A percentile compares a stretch with the other conserved stretches of the same genome.
Evolutionary conservation across 176 grass and related monocot genomes (phyloP).

Genomic region (Carex myosuroides): DNA sequence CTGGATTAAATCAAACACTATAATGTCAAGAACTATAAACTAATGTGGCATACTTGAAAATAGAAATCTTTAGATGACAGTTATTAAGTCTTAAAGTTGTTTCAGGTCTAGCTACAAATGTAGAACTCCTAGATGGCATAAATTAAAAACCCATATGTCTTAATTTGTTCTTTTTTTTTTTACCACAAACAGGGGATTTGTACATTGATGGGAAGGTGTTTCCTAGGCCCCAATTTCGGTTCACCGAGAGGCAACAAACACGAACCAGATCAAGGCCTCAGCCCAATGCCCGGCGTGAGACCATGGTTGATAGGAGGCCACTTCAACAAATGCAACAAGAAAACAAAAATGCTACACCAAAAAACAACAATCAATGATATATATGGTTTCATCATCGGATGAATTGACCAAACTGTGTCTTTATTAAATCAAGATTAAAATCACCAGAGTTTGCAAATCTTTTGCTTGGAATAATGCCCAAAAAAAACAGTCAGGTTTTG

Average conservation of each 20-base stretch:
- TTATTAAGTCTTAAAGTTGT: neutral
- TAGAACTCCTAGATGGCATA: neutral
- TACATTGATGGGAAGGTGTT: constrained; percentile 83
- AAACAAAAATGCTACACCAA: neutral
- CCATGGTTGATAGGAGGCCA: constrained; percentile 49
- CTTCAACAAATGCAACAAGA: neutral
- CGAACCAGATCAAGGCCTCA: constrained; percentile 58
- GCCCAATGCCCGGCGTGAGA: constrained; percentile 52
- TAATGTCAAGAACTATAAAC: neutral
- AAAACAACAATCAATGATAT: neutral
- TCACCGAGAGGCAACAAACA: constrained; percentile 75
- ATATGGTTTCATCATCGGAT: neutral
- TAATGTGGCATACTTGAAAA: neutral
- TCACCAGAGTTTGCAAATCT: neutral
- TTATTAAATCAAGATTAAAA: neutral
- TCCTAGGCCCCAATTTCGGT: constrained; percentile 58
- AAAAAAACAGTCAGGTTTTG: neutral
- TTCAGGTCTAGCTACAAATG: neutral
- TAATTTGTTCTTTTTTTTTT: constrained; percentile 20
- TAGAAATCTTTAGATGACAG: neutral
- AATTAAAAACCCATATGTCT: neutral
- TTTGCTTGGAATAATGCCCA: neutral
- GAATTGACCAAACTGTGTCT: neutral
- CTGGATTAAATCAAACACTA: neutral
- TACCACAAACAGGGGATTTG: constrained; percentile 52